These are phyloP conservation scores for Magnaporthiopsis rhizophila DNA, from an alignment of 2,329 filamentous ascomycete genomes.

Conservation along the genomic window DNA sequence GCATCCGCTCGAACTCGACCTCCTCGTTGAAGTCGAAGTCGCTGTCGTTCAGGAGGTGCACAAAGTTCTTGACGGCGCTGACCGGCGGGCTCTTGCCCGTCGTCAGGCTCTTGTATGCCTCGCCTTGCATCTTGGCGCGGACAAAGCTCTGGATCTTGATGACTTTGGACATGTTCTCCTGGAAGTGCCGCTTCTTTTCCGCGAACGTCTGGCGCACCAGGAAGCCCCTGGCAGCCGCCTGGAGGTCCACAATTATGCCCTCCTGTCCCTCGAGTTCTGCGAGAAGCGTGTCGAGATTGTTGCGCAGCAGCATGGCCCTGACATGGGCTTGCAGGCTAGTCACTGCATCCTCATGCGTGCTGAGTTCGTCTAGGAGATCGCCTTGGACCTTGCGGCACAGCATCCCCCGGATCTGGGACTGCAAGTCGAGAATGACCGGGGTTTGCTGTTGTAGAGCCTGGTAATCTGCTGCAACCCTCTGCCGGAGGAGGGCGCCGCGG, in stretches of 20 bases:
- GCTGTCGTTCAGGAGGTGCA: conserved; percentile 94
- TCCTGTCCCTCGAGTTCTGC: conserved; percentile 77
- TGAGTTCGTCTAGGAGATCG: conserved; percentile 60
- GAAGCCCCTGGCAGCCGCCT: conserved; percentile 65
- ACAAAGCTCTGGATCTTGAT: conserved; percentile 98
- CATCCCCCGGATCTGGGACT: conserved; percentile 60
- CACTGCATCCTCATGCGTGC: conserved; percentile 59
- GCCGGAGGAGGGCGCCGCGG: conserved; percentile 54
- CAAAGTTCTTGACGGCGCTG: conserved; percentile 94
- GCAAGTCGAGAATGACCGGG: conserved; percentile 50
- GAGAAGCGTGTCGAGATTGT: conserved; percentile 65
- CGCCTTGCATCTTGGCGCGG: conserved; percentile 87
- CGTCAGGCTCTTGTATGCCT: conserved; percentile 95
- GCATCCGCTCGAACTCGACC: conserved; percentile 87
- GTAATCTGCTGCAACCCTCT: conserved; percentile 38
- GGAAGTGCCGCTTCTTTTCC: conserved; percentile 82
- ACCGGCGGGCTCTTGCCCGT: conserved; percentile 95
- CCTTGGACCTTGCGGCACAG: conserved; percentile 52
- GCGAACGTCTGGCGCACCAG: conserved; percentile 67
- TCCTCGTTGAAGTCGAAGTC: conserved; percentile 99
- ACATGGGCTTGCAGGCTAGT: conserved; percentile 65
- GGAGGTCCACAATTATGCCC: conserved; percentile 64
- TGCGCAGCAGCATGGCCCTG: conserved; percentile 71
- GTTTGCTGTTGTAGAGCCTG: conserved; percentile 51
- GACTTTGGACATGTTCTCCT: conserved; percentile 97